phyloP scores from a whole-genome alignment of 2,329 filamentous ascomycete species.

The Elsinoe necatrix region DNA sequence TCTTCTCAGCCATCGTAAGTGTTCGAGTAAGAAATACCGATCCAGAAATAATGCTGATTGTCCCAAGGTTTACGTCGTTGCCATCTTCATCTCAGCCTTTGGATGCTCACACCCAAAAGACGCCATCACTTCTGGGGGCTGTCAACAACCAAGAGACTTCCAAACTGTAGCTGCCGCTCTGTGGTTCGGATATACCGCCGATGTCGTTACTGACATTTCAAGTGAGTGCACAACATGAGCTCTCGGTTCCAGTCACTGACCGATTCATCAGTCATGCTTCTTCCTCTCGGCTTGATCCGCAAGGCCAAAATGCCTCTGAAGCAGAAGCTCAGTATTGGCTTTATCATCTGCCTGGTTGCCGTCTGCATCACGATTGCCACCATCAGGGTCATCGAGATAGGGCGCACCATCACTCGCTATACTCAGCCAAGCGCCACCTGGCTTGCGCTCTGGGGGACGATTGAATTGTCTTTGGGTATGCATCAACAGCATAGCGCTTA shows the following conservation, averaged over 20 bases:
- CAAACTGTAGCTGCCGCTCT: neutral
- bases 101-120: neutral
- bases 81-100: neutral
- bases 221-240: neutral
- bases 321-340: constrained; percentile 13
- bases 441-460: constrained; percentile 11
- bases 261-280: constrained; percentile 4
- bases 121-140: neutral
- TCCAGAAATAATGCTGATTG: neutral
- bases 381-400: constrained; percentile 12
- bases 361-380: constrained; percentile 5
- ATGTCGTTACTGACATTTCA: constrained; percentile 9
- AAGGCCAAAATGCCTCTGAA: constrained; percentile 8
- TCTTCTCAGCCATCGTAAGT: neutral
- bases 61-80: neutral
- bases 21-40: neutral
- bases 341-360: constrained; percentile 7
- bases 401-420: neutral
- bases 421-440: constrained; percentile 9
- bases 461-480: constrained; percentile 10
- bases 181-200: constrained; percentile 7
- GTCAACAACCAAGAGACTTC: neutral
- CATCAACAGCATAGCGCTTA: no score
- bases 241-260: neutral
- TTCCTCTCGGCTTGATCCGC: constrained; percentile 7